Percentiles rank a stretch among this genome's conserved stretches.
phyloP scores from a whole-genome alignment of 2,329 filamentous ascomycete genomes.

The Penicillium fuscoglaucum region DNA sequence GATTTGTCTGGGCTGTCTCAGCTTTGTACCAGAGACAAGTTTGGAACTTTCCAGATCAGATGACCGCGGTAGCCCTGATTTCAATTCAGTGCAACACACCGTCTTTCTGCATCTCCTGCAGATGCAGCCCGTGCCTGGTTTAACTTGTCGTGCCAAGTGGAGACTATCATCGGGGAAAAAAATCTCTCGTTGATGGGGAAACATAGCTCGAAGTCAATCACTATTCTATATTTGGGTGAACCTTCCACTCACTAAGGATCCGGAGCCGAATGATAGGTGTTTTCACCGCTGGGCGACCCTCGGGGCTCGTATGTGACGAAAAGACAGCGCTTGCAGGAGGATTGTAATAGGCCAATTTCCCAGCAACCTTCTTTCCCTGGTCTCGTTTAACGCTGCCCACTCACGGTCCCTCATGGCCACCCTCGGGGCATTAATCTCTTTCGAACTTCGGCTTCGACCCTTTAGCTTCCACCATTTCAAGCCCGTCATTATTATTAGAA shows the following conservation, averaged over 20 bases:
- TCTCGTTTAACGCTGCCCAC: conserved; percentile 12
- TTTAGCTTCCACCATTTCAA: background rate
- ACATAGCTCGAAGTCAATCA: conserved; percentile 5
- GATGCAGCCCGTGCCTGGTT: background rate
- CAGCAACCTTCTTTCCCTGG: conserved; percentile 14
- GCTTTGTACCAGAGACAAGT: conserved; percentile 16
- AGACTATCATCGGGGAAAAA: background rate
- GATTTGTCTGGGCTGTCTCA: background rate
- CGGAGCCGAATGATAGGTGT: conserved; percentile 1
- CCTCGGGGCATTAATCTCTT: background rate
- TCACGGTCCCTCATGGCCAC: conserved; percentile 3
- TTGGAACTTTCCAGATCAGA: conserved; percentile 17
- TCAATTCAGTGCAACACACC: background rate
- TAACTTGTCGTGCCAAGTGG: conserved; percentile 14
- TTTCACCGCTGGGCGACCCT: background rate
- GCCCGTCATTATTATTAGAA: background rate
- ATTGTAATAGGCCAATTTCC: conserved; percentile 25
- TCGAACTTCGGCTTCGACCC: background rate
- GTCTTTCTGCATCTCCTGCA: conserved; percentile 4
- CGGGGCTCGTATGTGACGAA: conserved; percentile 25
- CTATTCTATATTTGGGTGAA: conserved; percentile 12
- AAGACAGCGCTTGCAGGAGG: conserved; percentile 33
- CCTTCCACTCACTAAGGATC: background rate
- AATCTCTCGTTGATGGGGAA: background rate
- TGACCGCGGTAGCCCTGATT: conserved; percentile 17